A percentile compares a stretch with the other conserved stretches of the same genome.
Evolutionary conservation across 2,329 filamentous ascomycete species (phyloP).

Genomic region (Botrytis aclada): DNA sequence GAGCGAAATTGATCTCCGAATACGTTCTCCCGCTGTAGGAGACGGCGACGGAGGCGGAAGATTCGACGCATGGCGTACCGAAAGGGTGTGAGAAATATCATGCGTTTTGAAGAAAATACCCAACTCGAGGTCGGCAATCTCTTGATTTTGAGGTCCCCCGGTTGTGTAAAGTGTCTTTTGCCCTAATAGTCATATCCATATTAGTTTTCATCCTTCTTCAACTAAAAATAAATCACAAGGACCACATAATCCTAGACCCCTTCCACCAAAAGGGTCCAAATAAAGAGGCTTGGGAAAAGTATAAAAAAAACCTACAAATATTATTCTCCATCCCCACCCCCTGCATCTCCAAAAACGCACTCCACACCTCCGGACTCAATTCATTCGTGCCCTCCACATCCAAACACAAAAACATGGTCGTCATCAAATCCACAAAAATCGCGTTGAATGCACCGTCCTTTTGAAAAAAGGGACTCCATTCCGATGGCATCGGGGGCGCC

Average conservation of each 20-base stretch:
- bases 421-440: constrained; percentile 31
- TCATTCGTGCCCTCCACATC: constrained; percentile 29
- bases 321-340: constrained; percentile 26
- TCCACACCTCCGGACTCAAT: constrained; percentile 30
- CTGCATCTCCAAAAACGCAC: constrained; percentile 29
- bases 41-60: constrained; percentile 12
- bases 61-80: not conserved
- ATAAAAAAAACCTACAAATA: constrained; percentile 25
- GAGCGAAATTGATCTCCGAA: constrained; percentile 25
- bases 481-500: constrained; percentile 19
- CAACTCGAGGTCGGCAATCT: constrained; percentile 31
- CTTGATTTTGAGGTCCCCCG: constrained; percentile 23
- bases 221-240: not conserved
- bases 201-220: not conserved
- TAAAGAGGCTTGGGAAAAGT: not conserved
- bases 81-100: constrained; percentile 27
- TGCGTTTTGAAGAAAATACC: constrained; percentile 27
- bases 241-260: not conserved
- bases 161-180: constrained; percentile 24
- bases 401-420: constrained; percentile 29
- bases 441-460: constrained; percentile 23
- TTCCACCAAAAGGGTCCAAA: not conserved
- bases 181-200: constrained; percentile 21
- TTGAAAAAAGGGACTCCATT: constrained; percentile 31
- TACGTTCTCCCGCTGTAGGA: constrained; percentile 20